Evolutionary conservation across 768 basidiomycete genomes (phyloP).

Genomic region (Chalciporus piperatus): DNA sequence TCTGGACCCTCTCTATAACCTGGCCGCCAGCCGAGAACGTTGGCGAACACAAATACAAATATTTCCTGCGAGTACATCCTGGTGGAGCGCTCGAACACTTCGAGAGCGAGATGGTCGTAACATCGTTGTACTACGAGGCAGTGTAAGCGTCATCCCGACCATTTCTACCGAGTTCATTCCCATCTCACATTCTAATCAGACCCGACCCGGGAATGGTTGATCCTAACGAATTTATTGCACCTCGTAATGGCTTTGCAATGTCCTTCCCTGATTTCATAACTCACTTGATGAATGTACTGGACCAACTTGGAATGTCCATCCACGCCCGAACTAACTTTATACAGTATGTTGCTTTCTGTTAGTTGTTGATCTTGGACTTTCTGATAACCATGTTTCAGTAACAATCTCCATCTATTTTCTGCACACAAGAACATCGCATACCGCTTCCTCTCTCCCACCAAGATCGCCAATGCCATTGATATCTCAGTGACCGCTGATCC

Average conservation of each 20-base stretch:
- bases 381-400: slow-evolving; percentile 39
- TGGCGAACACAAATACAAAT: slow-evolving; percentile 72
- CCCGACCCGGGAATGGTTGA: slow-evolving; percentile 77
- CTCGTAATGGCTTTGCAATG: slow-evolving; percentile 85
- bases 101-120: slow-evolving; percentile 75
- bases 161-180: not conserved
- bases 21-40: slow-evolving; percentile 77
- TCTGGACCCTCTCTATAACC: slow-evolving; percentile 72
- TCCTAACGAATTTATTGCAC: slow-evolving; percentile 74
- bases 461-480: slow-evolving; percentile 83
- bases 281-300: slow-evolving; percentile 78
- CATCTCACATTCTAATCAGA: slow-evolving; percentile 37
- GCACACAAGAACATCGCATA: slow-evolving; percentile 86
- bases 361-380: not conserved
- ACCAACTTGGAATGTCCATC: slow-evolving; percentile 80
- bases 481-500: slow-evolving; percentile 80
- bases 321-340: slow-evolving; percentile 81
- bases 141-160: slow-evolving; percentile 46
- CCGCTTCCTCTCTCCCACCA: slow-evolving; percentile 77
- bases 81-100: slow-evolving; percentile 87
- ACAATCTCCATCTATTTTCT: slow-evolving; percentile 72
- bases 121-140: slow-evolving; percentile 83
- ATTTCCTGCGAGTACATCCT: slow-evolving; percentile 79
- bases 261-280: slow-evolving; percentile 75
- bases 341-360: slow-evolving; percentile 47